Base-by-base conservation (phyloP, 2,329 filamentous ascomycete species). In the Monilinia fructicola region DNA sequence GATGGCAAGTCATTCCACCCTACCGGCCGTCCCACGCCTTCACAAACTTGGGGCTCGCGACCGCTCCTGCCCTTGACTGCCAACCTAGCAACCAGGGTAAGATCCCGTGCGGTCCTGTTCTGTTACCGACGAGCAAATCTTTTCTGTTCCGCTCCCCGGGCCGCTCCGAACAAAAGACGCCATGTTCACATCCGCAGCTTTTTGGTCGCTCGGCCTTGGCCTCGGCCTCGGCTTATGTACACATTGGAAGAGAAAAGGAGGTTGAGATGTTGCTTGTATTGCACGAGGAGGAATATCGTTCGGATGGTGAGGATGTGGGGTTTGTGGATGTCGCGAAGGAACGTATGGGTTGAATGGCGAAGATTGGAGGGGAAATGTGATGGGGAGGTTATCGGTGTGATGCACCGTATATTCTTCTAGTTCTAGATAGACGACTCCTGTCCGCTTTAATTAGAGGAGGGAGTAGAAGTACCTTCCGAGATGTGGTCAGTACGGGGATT, bases 131-230 rank as follows among this genome's bases (percentile, higher is more conserved):
- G n/a, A n/a, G n/a, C n/a, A n/a, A n/a, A n/a, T n/a, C n/a, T n/a
- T n/a, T n/a, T 18, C 40, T 65, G 18, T 58, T 28, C 4, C n/a
- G 50, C 4, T 58, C 53, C 10, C 38, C 54, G 7, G 62, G 53
- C 4, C 53, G 42, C 16, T 65, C 53, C 53, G n/a, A n/a, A n/a
- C 62, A 28, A 31, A 31, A 1, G 40, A 26, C 16, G 52, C 16
- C n/a, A 59, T n/a, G 11, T 65, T 58, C 23, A 50, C 53, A 48
- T 65, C 53, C n/a, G 59, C 63, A 31, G 62, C 62, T n/a, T 11
- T 65, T 65, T 2, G 62, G 62, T 16, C 40, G 62, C 52, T n/a
- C n/a, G n/a, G n/a, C n/a, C n/a, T n/a, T n/a, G n/a, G n/a, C n/a
- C n/a, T n/a, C n/a, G n/a, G n/a, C n/a, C n/a, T 48, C 40, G n/a